A percentile compares a stretch with the other conserved stretches of the same genome.
Evolutionary conservation across 331 rosid species (phyloP).

Genomic region (Dryas integrifolia): DNA sequence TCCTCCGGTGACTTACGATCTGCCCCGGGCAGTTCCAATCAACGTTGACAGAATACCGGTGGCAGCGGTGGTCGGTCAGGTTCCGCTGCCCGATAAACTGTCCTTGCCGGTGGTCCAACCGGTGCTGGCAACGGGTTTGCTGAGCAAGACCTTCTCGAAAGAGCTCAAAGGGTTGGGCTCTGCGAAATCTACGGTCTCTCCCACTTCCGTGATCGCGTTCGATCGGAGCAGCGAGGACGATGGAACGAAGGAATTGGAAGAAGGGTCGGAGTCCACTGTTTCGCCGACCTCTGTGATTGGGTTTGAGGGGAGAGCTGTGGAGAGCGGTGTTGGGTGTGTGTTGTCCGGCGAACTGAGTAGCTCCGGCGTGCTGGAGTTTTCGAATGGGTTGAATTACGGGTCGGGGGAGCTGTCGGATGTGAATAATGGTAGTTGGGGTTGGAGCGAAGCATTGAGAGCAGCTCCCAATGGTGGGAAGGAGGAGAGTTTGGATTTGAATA

Average conservation of each 20-base stretch:
- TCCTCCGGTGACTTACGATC: slow-evolving; percentile 64
- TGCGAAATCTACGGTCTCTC: slow-evolving; percentile 58
- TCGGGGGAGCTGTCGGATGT: slow-evolving; percentile 72
- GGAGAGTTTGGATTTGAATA: slow-evolving; percentile 61
- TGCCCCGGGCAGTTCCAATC: slow-evolving; percentile 77
- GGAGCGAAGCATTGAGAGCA: slow-evolving; percentile 41
- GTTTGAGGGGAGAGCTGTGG: slow-evolving; percentile 56
- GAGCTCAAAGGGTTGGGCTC: slow-evolving; percentile 39
- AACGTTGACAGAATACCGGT: slow-evolving; percentile 62
- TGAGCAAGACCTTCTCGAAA: slow-evolving; percentile 48
- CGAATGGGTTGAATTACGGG: slow-evolving; percentile 45
- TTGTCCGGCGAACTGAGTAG: slow-evolving; percentile 71
- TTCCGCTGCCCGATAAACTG: slow-evolving; percentile 44
- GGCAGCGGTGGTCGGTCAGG: slow-evolving; percentile 55
- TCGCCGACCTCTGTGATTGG: slow-evolving; percentile 75
- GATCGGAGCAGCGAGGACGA: slow-evolving; percentile 43
- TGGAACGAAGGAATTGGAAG: slow-evolving; percentile 44
- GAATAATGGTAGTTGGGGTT: slow-evolving; percentile 45
- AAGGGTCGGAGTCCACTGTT: slow-evolving; percentile 49
- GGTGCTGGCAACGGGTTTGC: slow-evolving; percentile 46
- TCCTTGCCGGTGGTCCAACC: slow-evolving; percentile 89
- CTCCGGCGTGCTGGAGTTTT: slow-evolving; percentile 83
- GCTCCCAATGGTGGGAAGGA: slow-evolving; percentile 32
- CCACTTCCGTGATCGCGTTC: slow-evolving; percentile 63
- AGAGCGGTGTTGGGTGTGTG: slow-evolving; percentile 34